Conservation (phyloP, 2,329 filamentous ascomycete species). For the Rugonectria rugulosa region DNA sequence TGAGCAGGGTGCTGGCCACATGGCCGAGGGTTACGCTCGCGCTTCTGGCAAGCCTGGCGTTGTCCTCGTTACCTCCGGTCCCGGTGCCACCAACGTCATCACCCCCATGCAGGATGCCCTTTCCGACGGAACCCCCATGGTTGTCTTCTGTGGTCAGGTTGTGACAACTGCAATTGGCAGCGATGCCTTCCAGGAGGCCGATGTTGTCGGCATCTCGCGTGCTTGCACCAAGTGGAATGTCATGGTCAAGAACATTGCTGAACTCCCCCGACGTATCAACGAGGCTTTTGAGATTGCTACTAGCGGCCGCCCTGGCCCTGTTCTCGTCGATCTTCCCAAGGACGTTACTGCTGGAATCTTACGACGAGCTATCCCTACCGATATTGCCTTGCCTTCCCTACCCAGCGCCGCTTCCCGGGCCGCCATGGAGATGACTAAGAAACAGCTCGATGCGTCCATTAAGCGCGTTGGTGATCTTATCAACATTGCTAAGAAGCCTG, state of each 20-base stretch:
- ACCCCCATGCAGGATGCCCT: conserved; percentile 97
- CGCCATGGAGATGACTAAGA: conserved; percentile 72
- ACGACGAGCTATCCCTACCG: conserved; percentile 80
- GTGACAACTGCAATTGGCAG: conserved; percentile 88
- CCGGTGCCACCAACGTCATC: conserved; percentile 94
- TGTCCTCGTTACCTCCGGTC: conserved; percentile 94
- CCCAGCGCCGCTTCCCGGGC: conserved; percentile 87
- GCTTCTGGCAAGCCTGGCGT: conserved; percentile 94
- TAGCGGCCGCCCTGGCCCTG: conserved; percentile 89
- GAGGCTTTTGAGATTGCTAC: conserved; percentile 99
- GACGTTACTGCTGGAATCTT: conserved; percentile 91
- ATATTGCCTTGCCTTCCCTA: conserved; percentile 76
- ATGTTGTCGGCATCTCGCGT: conserved; percentile 91
- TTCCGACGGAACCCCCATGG: conserved; percentile 93
- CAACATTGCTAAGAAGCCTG: conserved; percentile 89
- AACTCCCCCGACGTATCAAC: conserved; percentile 92
- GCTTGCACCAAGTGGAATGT: conserved; percentile 99
- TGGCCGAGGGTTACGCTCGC: conserved; percentile 96
- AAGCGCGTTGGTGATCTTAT: conserved; percentile 80
- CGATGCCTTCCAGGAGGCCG: conserved; percentile 96
- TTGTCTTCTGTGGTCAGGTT: conserved; percentile 96
- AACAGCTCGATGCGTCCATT: conserved; percentile 77
- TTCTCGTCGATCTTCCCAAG: conserved; percentile 95
- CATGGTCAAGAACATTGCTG: conserved; percentile 95
- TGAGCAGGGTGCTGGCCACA: conserved; percentile 97